Evolutionary conservation across 768 basidiomycete genomes (phyloP).

Genomic region (Mycena indigotica): DNA sequence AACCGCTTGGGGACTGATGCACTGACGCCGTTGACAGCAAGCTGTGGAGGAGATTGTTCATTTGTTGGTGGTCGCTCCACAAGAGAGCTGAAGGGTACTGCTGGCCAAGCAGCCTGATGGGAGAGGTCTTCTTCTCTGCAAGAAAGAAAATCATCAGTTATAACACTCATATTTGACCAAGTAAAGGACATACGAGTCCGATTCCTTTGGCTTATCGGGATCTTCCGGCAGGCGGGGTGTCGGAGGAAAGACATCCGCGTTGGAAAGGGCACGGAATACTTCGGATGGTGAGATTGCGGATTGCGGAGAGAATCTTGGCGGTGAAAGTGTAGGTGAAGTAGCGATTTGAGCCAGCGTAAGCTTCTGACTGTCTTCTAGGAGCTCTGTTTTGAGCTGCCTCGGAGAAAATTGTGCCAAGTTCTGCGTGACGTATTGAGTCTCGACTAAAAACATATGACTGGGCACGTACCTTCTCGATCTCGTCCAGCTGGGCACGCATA

Average conservation of each 20-base stretch:
- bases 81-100: slow-evolving; percentile 45
- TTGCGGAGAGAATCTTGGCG: slow-evolving; percentile 31
- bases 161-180: background rate
- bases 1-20: slow-evolving; percentile 59
- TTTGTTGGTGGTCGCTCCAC: slow-evolving; percentile 23
- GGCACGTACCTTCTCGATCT: slow-evolving; percentile 64
- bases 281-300: slow-evolving; percentile 30
- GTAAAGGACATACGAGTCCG: slow-evolving; percentile 9
- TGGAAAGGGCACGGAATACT: slow-evolving; percentile 23
- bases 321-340: slow-evolving; percentile 33
- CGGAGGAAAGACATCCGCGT: slow-evolving; percentile 37
- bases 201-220: slow-evolving; percentile 21
- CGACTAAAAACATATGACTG: background rate
- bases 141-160: background rate
- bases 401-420: slow-evolving; percentile 71
- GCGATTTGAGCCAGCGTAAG: slow-evolving; percentile 14
- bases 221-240: slow-evolving; percentile 41
- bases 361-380: slow-evolving; percentile 36
- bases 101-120: slow-evolving; percentile 40
- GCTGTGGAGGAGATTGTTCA: slow-evolving; percentile 56
- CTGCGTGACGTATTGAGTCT: slow-evolving; percentile 31
- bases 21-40: slow-evolving; percentile 71
- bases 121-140: slow-evolving; percentile 16
- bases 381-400: slow-evolving; percentile 44
- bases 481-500: slow-evolving; percentile 76